These are phyloP conservation scores for Sinapis alba DNA, from an alignment of 441 rosid genomes.

Conservation along the genomic window DNA sequence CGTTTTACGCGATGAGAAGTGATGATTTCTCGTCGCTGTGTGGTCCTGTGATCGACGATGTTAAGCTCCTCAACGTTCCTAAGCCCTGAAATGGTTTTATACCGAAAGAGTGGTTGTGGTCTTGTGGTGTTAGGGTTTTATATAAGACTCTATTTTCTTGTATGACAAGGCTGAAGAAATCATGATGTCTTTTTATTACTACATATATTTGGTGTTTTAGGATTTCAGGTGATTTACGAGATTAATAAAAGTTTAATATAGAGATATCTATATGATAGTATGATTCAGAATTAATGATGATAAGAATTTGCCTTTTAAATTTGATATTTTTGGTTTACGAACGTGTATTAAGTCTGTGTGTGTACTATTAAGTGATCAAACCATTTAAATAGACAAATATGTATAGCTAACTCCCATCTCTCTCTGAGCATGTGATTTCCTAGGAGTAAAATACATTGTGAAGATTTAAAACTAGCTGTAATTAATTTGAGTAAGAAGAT, in stretches of 20 bases:
- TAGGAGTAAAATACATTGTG: background rate
- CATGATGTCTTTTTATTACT: background rate
- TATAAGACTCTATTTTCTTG: slow-evolving; percentile 27
- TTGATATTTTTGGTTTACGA: background rate
- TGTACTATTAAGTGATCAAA: background rate
- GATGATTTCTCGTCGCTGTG: slow-evolving; percentile 66
- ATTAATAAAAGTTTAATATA: slow-evolving; percentile 22
- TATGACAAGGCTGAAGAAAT: slow-evolving; percentile 34
- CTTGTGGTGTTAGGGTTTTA: slow-evolving; percentile 30
- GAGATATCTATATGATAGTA: slow-evolving; percentile 1
- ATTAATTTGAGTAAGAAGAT: background rate
- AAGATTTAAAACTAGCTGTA: background rate
- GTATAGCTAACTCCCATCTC: background rate
- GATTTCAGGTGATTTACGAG: background rate
- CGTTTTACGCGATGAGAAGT: slow-evolving; percentile 58
- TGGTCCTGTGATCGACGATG: slow-evolving; percentile 65
- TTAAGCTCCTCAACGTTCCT: slow-evolving; percentile 45
- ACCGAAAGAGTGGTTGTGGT: slow-evolving; percentile 6
- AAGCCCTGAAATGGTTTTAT: slow-evolving; percentile 20
- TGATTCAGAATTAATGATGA: background rate
- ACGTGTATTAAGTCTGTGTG: background rate
- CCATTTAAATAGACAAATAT: background rate
- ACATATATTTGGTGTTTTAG: background rate
- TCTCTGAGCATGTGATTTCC: background rate
- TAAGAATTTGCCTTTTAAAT: background rate